These are phyloP conservation scores for Pseudoturritis turrita DNA, from an alignment of 345 rosid species.

Conservation along the genomic window DNA sequence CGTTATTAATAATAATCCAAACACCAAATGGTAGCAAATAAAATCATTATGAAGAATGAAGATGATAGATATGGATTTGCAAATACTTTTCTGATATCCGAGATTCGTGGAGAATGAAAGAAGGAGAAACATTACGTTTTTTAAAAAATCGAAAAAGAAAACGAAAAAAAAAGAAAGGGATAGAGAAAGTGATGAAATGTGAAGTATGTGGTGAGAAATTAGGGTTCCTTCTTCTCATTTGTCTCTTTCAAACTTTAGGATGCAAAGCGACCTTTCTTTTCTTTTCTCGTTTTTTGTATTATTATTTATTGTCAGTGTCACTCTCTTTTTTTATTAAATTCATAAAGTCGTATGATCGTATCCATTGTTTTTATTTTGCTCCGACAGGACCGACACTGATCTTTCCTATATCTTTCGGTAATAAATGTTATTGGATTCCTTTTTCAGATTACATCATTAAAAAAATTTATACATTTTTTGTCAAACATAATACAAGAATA, in stretches of 20 bases:
- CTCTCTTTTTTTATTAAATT: constrained; percentile 21
- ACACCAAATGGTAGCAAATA: too few species aligned
- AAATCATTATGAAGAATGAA: background rate
- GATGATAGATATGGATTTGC: constrained; percentile 7
- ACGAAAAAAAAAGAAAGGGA: constrained; percentile 5
- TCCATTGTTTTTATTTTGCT: constrained; percentile 22
- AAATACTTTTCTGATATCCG: background rate
- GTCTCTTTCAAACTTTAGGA: constrained; percentile 62
- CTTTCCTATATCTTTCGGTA: constrained; percentile 23
- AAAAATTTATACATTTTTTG: too few species aligned
- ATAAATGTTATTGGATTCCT: constrained; percentile 29
- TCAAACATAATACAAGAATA: background rate
- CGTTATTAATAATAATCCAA: too few species aligned
- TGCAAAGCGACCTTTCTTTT: constrained; percentile 22
- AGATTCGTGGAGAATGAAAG: background rate
- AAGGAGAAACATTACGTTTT: background rate
- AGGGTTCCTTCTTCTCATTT: constrained; percentile 29
- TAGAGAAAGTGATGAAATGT: constrained; percentile 27
- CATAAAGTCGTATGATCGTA: constrained; percentile 24
- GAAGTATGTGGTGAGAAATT: constrained; percentile 53
- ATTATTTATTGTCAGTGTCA: constrained; percentile 15
- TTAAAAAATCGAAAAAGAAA: background rate
- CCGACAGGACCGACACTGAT: constrained; percentile 30
- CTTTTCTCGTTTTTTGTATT: background rate
- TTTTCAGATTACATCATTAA: constrained; percentile 20